A percentile compares a stretch with the other conserved stretches of the same genome.
Evolutionary conservation across 768 basidiomycete species (phyloP).

Genomic region (Rhodocollybia butyracea): DNA sequence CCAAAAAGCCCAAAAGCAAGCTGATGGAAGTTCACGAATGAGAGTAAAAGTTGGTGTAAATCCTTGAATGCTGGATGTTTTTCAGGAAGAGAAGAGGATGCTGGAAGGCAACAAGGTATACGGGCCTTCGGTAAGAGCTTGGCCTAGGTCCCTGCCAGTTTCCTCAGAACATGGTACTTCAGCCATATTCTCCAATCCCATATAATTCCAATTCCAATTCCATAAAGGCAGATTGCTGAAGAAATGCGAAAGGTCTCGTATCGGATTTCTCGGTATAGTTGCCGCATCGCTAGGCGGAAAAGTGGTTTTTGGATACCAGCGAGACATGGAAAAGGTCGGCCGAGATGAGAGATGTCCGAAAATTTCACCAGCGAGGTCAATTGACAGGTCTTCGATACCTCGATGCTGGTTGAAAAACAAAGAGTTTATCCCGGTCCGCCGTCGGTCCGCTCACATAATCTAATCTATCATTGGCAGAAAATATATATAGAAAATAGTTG

Average conservation of each 20-base stretch:
- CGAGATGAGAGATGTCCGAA: constrained; percentile 2
- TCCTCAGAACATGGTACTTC: background rate
- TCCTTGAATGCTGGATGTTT: background rate
- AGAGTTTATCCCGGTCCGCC: too few relatives aligned
- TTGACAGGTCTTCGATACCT: background rate
- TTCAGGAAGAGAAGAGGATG: background rate
- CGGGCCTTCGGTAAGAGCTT: background rate
- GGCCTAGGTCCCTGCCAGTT: background rate
- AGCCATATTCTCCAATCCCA: background rate
- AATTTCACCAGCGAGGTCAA: constrained; percentile 4
- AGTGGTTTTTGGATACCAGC: background rate
- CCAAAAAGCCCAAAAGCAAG: background rate
- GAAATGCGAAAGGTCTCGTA: background rate
- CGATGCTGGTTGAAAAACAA: too few relatives aligned
- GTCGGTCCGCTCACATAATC: too few relatives aligned
- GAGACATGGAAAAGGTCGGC: constrained; percentile 3
- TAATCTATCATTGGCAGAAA: too few relatives aligned
- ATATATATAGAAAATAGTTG: too few relatives aligned
- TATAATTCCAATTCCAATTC: background rate
- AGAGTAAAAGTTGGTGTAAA: background rate
- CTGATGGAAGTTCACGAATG: background rate
- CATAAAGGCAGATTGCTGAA: background rate
- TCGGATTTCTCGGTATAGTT: background rate
- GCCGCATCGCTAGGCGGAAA: background rate
- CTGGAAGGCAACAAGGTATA: background rate